phyloP scores from a whole-genome alignment of 1,284 basidiomycete genomes.

The Lignosus rhinocerotis region DNA sequence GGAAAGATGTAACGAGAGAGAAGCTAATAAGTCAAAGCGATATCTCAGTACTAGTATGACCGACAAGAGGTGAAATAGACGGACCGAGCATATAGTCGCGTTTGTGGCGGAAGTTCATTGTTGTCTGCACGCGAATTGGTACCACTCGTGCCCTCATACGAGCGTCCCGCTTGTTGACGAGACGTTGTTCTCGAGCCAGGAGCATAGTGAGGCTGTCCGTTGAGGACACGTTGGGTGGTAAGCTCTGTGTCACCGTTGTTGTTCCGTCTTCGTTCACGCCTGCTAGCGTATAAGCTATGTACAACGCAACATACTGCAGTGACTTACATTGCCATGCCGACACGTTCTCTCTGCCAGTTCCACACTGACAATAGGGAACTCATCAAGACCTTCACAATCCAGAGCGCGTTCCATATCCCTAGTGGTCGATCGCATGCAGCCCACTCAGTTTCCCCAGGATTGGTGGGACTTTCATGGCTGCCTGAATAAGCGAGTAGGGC shows the following conservation, averaged over 20 bases:
- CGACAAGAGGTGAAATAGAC: conserved; percentile 18
- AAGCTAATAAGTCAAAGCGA: conserved; percentile 40
- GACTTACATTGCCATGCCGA: conserved; percentile 36
- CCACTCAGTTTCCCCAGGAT: conserved; percentile 55
- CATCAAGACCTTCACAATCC: conserved; percentile 59
- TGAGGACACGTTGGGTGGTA: conserved; percentile 11
- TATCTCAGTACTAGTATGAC: background rate
- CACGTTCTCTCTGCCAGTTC: conserved; percentile 55
- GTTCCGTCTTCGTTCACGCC: background rate
- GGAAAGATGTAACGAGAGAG: conserved; percentile 61
- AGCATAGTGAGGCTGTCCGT: conserved; percentile 13
- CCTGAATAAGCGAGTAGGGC: conserved; percentile 54
- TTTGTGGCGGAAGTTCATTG: conserved; percentile 11
- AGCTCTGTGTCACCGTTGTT: conserved; percentile 13
- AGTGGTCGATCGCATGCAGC: conserved; percentile 65
- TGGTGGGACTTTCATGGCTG: conserved; percentile 48
- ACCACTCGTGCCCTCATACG: conserved; percentile 12
- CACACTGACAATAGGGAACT: conserved; percentile 57
- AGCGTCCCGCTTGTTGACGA: conserved; percentile 6
- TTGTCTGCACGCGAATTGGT: background rate
- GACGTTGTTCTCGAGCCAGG: background rate
- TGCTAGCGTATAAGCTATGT: background rate
- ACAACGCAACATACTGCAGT: conserved; percentile 6
- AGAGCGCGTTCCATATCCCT: conserved; percentile 71
- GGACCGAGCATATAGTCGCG: conserved; percentile 37